phyloP scores from a whole-genome alignment of 495 filamentous ascomycete genomes.

The Neurospora sp. region DNA sequence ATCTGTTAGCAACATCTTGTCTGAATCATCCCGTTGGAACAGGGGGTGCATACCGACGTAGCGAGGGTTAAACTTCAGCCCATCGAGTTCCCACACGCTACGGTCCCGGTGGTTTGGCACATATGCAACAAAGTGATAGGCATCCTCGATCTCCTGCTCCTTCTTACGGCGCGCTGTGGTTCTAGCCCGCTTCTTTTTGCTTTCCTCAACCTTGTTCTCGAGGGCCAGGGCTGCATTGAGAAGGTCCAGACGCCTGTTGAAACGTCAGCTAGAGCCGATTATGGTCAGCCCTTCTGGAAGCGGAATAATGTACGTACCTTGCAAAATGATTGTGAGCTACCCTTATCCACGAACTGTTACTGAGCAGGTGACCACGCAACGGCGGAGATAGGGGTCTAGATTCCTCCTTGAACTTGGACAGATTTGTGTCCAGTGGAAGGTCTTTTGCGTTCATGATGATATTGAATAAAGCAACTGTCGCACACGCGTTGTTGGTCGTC shows the following conservation, averaged over 20 bases:
- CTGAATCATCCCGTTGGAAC: background rate
- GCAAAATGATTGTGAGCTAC: slow-evolving; percentile 79
- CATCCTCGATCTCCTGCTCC: slow-evolving; percentile 29
- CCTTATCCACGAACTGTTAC: slow-evolving; percentile 66
- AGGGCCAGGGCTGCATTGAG: slow-evolving; percentile 65
- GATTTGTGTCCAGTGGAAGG: slow-evolving; percentile 54
- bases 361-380: slow-evolving; percentile 63
- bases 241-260: slow-evolving; percentile 56
- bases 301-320: slow-evolving; percentile 39
- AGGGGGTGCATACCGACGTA: slow-evolving; percentile 48
- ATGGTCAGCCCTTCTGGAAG: background rate
- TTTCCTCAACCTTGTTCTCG: slow-evolving; percentile 46
- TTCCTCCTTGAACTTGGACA: slow-evolving; percentile 60
- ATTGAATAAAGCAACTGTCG: slow-evolving; percentile 78
- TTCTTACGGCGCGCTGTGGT: slow-evolving; percentile 12
- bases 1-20: background rate
- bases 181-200: slow-evolving; percentile 26
- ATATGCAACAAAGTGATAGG: slow-evolving; percentile 84
- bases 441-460: slow-evolving; percentile 71
- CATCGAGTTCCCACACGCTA: slow-evolving; percentile 83
- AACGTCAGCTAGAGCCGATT: slow-evolving; percentile 8
- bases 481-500: slow-evolving; percentile 77
- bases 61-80: slow-evolving; percentile 64
- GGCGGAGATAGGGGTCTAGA: slow-evolving; percentile 59
- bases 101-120: slow-evolving; percentile 54